Conservation (phyloP, 495 filamentous ascomycete species). For the Talaromyces thailandensis region DNA sequence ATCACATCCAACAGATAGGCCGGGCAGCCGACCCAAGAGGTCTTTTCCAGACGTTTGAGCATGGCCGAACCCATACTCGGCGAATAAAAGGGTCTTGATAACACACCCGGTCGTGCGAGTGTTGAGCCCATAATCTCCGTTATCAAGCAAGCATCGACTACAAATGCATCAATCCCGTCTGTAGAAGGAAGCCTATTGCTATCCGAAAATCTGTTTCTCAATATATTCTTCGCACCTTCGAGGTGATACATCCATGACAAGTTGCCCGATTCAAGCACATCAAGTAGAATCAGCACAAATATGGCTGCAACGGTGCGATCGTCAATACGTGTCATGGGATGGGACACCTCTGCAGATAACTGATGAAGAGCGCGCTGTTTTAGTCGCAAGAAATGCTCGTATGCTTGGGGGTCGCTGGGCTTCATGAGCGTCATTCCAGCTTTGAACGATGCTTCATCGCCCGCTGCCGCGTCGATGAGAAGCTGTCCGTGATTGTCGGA, state of each 20-base stretch:
- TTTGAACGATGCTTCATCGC: not conserved
- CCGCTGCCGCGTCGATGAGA: not conserved
- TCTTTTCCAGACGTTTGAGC: conserved; percentile 38
- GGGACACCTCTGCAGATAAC: conserved; percentile 26
- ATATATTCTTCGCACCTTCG: conserved; percentile 36
- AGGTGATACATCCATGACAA: conserved; percentile 39
- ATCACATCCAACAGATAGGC: conserved; percentile 40
- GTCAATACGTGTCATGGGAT: conserved; percentile 29
- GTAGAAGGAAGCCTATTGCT: conserved; percentile 15
- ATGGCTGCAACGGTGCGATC: conserved; percentile 32
- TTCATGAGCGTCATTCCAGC: not conserved
- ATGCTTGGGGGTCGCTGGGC: conserved; percentile 22
- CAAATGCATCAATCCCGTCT: conserved; percentile 31
- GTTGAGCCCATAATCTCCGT: conserved; percentile 43
- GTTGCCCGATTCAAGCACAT: conserved; percentile 36
- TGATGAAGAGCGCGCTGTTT: conserved; percentile 36
- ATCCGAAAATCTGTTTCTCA: conserved; percentile 21
- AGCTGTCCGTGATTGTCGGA: conserved; percentile 14
- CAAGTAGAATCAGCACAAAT: conserved; percentile 33
- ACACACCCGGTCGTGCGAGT: conserved; percentile 33
- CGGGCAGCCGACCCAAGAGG: conserved; percentile 38
- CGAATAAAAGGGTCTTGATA: conserved; percentile 36
- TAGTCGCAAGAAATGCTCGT: conserved; percentile 31
- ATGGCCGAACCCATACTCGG: conserved; percentile 29
- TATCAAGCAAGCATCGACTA: conserved; percentile 34